Evolutionary conservation across 176 grass and related monocot genomes (phyloP), one percentile per base, ranked within the genome.

Genomic region (Eragrostis curvula): DNA sequence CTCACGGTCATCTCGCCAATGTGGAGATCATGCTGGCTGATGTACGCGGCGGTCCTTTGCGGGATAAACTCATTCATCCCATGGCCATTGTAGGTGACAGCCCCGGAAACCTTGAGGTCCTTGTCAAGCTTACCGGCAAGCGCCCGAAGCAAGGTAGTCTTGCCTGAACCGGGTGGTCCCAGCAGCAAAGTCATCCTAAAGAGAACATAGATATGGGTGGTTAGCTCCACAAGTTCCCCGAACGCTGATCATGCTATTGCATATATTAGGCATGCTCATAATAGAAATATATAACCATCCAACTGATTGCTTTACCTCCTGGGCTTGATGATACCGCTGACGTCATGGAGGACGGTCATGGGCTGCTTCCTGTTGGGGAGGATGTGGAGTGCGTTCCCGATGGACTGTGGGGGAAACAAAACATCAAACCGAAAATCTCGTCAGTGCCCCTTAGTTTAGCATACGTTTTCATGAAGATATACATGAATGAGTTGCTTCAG

Each of bases 1-100:
- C 94, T 88, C 15, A 97, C 94, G 24, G 94, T 97, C 94, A 97
- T 97, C 77, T 97, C 94, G 41, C 92, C 87, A 0, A 97, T 88
- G 83, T 97, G 94, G 39, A 97, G 87, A 77, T 97, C 94, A 28
- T 94, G 89, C 68, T 97, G 94, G 71, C 94, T 92, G 79, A 97
- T 94, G 83, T 97, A 97, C 12, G 92, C 92, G 5, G 92, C 89
- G 2, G 94, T 97, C 81, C 89, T 90, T 24, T 97, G 57, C 0
- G 94, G 92, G 3, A 97, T 92, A 58, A 97, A 97, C 80, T 97
- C 94, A 28, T 90, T 73, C 94, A 97, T 88, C 60, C 36, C 77
- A 39, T 94, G 92, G 28, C 94, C 94, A 8, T 97, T 97, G 89
- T 97, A 97, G 46, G 92, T 94, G 2, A 97, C 89, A 73, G 83